Evolutionary conservation across 495 filamentous ascomycete species (phyloP).

Genomic region (Penicillium coffeae): DNA sequence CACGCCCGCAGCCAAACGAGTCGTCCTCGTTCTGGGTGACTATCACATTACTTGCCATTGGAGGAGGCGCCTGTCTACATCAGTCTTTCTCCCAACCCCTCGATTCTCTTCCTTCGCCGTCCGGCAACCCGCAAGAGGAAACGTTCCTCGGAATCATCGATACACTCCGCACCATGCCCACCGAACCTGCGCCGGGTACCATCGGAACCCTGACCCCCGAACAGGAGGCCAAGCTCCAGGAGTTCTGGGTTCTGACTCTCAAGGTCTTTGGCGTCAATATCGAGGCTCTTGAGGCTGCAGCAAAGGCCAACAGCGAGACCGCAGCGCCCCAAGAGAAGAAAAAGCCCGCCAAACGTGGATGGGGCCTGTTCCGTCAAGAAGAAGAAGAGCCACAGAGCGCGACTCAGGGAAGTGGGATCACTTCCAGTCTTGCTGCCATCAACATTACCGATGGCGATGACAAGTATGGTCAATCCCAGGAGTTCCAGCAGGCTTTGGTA

Average conservation of each 20-base stretch:
- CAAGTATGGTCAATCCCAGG: slow-evolving; percentile 88
- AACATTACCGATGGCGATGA: slow-evolving; percentile 64
- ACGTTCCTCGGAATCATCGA: slow-evolving; percentile 39
- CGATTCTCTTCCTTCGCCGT: slow-evolving; percentile 1
- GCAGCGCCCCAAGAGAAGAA: slow-evolving; percentile 49
- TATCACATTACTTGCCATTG: slow-evolving; percentile 29
- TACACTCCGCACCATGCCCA: slow-evolving; percentile 31
- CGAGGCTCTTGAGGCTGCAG: slow-evolving; percentile 23
- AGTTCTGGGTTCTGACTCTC: slow-evolving; percentile 77
- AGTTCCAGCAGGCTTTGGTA: slow-evolving; percentile 75
- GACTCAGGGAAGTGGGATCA: slow-evolving; percentile 30
- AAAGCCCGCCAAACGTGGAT: slow-evolving; percentile 62
- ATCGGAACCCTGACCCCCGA: slow-evolving; percentile 84
- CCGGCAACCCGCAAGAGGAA: slow-evolving; percentile 4
- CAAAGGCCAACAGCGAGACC: slow-evolving; percentile 12
- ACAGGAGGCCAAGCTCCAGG: slow-evolving; percentile 81
- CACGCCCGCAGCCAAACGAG: slow-evolving; percentile 31
- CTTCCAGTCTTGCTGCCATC: slow-evolving; percentile 29
- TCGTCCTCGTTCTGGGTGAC: slow-evolving; percentile 42
- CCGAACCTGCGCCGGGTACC: slow-evolving; percentile 61
- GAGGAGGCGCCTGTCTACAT: slow-evolving; percentile 37
- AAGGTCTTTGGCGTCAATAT: slow-evolving; percentile 70
- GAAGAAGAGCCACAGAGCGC: slow-evolving; percentile 45
- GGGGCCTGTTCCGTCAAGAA: slow-evolving; percentile 58
- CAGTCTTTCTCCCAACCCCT: slow-evolving; percentile 22